phyloP scores from a whole-genome alignment of 1,139 yeast genomes.

The Geotrichum candidum region DNA sequence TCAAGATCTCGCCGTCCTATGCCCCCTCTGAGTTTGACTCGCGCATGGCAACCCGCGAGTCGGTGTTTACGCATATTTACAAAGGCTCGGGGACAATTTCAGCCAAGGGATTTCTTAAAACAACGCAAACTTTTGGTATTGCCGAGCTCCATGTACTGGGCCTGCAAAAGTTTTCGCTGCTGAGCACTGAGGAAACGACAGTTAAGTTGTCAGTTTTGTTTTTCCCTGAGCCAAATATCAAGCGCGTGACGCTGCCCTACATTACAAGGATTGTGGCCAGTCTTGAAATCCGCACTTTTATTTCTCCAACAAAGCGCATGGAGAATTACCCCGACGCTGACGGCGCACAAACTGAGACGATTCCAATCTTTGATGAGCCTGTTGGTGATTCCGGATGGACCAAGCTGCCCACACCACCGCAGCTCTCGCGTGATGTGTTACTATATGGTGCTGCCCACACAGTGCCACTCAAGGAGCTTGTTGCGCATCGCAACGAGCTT shows the following conservation, averaged over 20 bases:
- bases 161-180: constrained; percentile 5
- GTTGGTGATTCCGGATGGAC: constrained; percentile 11
- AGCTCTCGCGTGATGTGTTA: not conserved
- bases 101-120: constrained; percentile 8
- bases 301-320: not conserved
- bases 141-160: constrained; percentile 17
- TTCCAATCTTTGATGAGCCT: not conserved
- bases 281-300: constrained; percentile 3
- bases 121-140: constrained; percentile 7
- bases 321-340: constrained; percentile 3
- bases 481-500: not conserved
- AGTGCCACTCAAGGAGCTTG: not conserved
- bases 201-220: constrained; percentile 10
- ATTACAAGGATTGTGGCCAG: constrained; percentile 3
- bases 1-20: constrained; percentile 8
- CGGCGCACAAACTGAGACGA: not conserved
- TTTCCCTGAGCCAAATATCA: constrained; percentile 13
- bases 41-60: not conserved
- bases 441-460: constrained; percentile 10
- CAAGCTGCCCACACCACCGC: constrained; percentile 8
- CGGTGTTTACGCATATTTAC: constrained; percentile 10
- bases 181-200: not conserved
- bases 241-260: constrained; percentile 10
- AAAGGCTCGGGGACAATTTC: constrained; percentile 3
- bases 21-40: constrained; percentile 14